phyloP scores from a whole-genome alignment of 495 filamentous ascomycete species.

The Amniculicola lignicola region DNA sequence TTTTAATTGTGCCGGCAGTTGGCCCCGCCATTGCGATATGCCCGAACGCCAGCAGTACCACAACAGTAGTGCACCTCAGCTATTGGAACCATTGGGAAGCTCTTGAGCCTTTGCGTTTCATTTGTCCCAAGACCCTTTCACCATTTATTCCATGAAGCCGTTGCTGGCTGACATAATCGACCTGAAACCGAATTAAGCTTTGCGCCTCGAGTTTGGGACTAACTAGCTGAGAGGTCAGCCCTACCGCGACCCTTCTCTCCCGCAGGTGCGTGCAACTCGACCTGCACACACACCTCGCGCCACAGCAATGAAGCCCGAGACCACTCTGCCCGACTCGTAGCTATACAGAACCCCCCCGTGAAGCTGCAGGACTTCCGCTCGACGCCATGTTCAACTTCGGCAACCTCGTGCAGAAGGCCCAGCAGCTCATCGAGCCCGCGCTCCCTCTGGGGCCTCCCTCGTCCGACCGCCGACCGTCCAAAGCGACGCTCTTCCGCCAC shows the following conservation, averaged over 20 bases:
- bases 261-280: conserved; percentile 3
- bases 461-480: conserved; percentile 76
- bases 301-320: conserved; percentile 16
- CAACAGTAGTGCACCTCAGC: too few relatives aligned
- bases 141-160: too few relatives aligned
- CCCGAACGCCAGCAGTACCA: too few relatives aligned
- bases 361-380: background rate
- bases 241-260: conserved; percentile 20
- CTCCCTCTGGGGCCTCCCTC: conserved; percentile 58
- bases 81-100: too few relatives aligned
- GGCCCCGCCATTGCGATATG: too few relatives aligned
- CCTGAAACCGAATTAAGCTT: conserved; percentile 16
- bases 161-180: too few relatives aligned
- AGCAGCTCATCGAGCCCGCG: conserved; percentile 85
- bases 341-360: background rate
- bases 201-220: background rate
- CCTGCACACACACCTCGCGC: too few relatives aligned
- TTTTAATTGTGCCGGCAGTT: too few relatives aligned
- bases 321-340: too few relatives aligned
- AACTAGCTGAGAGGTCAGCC: conserved; percentile 21
- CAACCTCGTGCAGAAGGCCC: conserved; percentile 89
- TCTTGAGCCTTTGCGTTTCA: too few relatives aligned
- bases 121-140: too few relatives aligned
- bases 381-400: conserved; percentile 54
- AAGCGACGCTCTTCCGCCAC: conserved; percentile 86